These are phyloP conservation scores for Urostyla sp. DNA, from an alignment of 73 alveolate species.

Conservation along the genomic window DNA sequence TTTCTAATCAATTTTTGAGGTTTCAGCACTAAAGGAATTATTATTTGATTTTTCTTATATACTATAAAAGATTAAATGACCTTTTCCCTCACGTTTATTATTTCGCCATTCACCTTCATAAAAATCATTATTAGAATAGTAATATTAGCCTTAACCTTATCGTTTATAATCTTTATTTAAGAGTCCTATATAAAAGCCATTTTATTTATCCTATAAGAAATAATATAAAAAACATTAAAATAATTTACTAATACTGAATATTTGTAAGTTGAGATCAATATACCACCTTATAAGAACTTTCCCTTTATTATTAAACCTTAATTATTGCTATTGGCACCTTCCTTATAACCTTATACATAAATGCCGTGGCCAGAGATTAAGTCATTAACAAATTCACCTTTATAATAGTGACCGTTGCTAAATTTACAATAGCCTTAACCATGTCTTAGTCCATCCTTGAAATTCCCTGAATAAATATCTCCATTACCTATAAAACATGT, in stretches of 20 bases:
- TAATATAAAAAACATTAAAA: neutral
- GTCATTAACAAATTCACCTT: conserved; percentile 40
- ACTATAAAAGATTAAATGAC: conserved; percentile 65
- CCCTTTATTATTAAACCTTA: conserved; percentile 14
- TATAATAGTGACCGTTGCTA: conserved; percentile 26
- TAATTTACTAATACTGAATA: conserved; percentile 21
- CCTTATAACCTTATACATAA: neutral
- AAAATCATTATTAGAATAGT: conserved; percentile 75
- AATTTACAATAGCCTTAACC: conserved; percentile 32
- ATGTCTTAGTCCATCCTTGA: conserved; percentile 44
- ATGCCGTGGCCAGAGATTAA: conserved; percentile 12
- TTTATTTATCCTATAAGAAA: conserved; percentile 59
- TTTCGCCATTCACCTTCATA: conserved; percentile 83
- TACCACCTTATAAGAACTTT: conserved; percentile 7
- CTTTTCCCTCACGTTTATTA: conserved; percentile 77
- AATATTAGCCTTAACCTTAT: conserved; percentile 79
- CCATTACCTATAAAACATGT: conserved; percentile 44
- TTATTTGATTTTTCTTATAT: too few species aligned
- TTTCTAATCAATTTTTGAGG: too few species aligned
- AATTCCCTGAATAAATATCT: conserved; percentile 32
- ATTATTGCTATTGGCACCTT: too few species aligned
- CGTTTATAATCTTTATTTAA: conserved; percentile 45
- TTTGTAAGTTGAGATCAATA: conserved; percentile 3
- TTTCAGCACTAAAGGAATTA: too few species aligned
- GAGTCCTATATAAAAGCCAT: conserved; percentile 80